Evolutionary conservation across 139 green algal genomes (phyloP), one percentile per base, ranked within the genome.

Genomic region (Tetradesmus lagerheimii): DNA sequence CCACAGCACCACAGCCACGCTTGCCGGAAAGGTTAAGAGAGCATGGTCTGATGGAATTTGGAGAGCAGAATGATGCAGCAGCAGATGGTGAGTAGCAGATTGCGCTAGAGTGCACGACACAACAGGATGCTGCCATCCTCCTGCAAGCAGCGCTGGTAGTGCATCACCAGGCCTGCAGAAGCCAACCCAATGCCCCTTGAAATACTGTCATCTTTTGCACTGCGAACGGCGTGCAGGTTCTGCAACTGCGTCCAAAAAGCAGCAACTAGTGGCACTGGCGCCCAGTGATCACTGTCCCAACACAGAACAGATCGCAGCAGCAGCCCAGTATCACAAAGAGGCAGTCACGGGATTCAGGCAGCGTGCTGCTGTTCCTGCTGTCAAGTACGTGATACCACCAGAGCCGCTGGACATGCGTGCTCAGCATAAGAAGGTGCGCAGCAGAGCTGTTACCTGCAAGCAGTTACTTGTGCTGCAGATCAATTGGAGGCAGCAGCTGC

Each of bases 331-430:
- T 37, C 37, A 23, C 1, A 29, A 78, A 29, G 57, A 78, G 29
- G 82, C 14, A 11, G 57, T 88, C 25, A 15, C 34, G 9, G 31
- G 34, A 11, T 14, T 9, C 38, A 62, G 34, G 62, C 67, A 62
- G n/a, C 35, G 83, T 2, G 25, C 64, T 20, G 64, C 83, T 31
- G 83, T 89, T 2, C 9, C 71, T 37, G 31, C 85, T 35, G 23
- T 16, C 9, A 43, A 76, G 34, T 91, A 91, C 35, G 50, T 91
- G 6, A 71, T 91, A 12, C 14, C 34, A 8, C 87, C 87, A 31
- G 87, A 91, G 39, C 87, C 87, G 29, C 41, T 79, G 25, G 87
- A 91, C 37, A 91, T 91, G 87, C 66, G 87, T 0, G 1, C 5
- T 4, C 77, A 87, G 39, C 87, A 91, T 39, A 79, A 64, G n/a